A percentile compares a stretch with the other conserved stretches of the same genome.
Evolutionary conservation across 2,329 filamentous ascomycete species (phyloP).

Genomic region (Ophiognomonia clavigignenti-juglandacearum): DNA sequence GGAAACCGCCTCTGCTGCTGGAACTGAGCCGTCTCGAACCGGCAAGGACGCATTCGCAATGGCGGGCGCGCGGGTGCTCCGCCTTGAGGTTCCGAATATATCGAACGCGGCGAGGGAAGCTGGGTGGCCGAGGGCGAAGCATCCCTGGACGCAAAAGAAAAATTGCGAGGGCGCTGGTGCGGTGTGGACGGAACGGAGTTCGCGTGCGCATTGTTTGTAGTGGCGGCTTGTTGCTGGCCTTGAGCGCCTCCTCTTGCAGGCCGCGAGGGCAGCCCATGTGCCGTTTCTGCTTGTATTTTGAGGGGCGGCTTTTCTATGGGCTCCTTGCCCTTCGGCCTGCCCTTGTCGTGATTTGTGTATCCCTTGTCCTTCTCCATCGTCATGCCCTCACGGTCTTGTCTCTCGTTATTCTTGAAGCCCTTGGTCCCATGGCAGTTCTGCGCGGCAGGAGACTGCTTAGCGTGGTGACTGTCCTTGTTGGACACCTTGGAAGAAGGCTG

Average conservation of each 20-base stretch:
- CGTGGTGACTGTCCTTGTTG: slow-evolving; percentile 43
- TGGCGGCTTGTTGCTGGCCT: slow-evolving; percentile 21
- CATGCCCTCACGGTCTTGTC: slow-evolving; percentile 58
- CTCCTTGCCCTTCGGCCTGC: slow-evolving; percentile 37
- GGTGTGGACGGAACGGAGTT: slow-evolving; percentile 92
- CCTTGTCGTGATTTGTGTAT: background rate
- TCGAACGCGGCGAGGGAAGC: slow-evolving; percentile 83
- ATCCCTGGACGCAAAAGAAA: slow-evolving; percentile 68
- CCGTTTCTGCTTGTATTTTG: slow-evolving; percentile 32
- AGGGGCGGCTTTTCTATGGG: slow-evolving; percentile 43
- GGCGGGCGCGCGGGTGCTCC: slow-evolving; percentile 53
- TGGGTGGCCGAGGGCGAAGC: slow-evolving; percentile 75
- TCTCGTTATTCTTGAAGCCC: slow-evolving; percentile 49
- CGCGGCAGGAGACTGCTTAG: slow-evolving; percentile 37
- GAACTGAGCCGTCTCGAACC: slow-evolving; percentile 82
- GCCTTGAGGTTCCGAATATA: slow-evolving; percentile 82
- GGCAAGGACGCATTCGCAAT: slow-evolving; percentile 51
- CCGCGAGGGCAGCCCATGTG: slow-evolving; percentile 18
- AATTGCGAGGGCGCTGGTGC: slow-evolving; percentile 79
- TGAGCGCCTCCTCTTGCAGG: slow-evolving; percentile 11
- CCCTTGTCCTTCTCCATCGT: slow-evolving; percentile 40
- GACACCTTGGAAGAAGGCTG: slow-evolving; percentile 57
- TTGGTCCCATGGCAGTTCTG: slow-evolving; percentile 63
- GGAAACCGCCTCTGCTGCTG: slow-evolving; percentile 82
- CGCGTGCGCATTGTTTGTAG: slow-evolving; percentile 50